A percentile compares a stretch with the other conserved stretches of the same genome.
Conservation (phyloP, 2,329 filamentous ascomycete species). For the Aspergillus quadrilineatus region DNA sequence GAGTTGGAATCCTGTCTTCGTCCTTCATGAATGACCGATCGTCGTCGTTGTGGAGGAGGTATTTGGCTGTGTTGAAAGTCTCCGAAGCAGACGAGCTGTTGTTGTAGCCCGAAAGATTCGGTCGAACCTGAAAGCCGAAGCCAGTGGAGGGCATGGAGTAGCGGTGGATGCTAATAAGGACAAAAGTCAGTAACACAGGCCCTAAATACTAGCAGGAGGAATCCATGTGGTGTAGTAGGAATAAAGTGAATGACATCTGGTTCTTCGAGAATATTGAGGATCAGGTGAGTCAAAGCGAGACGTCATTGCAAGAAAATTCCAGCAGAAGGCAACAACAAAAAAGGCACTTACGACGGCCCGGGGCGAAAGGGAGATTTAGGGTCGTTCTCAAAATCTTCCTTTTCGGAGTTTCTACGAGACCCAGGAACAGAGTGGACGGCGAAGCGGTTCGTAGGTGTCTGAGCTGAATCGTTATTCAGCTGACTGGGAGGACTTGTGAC, state of each 20-base stretch:
- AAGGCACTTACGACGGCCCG: conserved; percentile 71
- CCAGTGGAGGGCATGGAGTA: conserved; percentile 85
- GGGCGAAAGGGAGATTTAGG: conserved; percentile 63
- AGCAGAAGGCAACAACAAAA: not conserved
- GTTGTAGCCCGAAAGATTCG: conserved; percentile 29
- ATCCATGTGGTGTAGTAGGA: not conserved
- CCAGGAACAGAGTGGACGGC: conserved; percentile 83
- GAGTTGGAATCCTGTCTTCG: conserved; percentile 55
- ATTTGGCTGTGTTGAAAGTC: conserved; percentile 79
- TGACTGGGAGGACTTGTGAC: conserved; percentile 73
- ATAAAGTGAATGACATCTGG: conserved; percentile 10
- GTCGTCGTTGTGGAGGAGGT: conserved; percentile 83
- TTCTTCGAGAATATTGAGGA: not conserved
- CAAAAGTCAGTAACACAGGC: conserved; percentile 8
- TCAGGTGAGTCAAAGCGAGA: not conserved
- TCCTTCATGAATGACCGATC: conserved; percentile 52
- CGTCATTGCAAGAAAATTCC: not conserved
- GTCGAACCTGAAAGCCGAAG: conserved; percentile 33
- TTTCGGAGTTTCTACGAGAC: conserved; percentile 85
- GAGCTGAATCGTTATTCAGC: conserved; percentile 53
- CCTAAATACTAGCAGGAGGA: not conserved
- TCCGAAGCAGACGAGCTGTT: conserved; percentile 58
- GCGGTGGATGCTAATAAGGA: conserved; percentile 67
- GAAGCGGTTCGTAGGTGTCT: conserved; percentile 60
- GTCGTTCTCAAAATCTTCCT: conserved; percentile 75